These are phyloP conservation scores for Andrographis paniculata DNA, from an alignment of 305 asterid genomes.

Conservation along the genomic window DNA sequence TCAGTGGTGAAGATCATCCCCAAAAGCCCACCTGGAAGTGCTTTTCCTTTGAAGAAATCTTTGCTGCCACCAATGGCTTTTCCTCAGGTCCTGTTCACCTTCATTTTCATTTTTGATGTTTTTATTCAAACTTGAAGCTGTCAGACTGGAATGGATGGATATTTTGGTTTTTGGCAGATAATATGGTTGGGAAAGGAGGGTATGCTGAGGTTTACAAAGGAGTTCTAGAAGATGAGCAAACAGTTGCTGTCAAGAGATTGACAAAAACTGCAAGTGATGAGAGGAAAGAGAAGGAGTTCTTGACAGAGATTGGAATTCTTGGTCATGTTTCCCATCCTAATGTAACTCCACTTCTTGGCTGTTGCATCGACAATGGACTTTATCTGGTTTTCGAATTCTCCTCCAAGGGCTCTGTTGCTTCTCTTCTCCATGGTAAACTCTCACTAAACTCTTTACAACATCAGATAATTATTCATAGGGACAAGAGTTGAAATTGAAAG, in stretches of 20 bases:
- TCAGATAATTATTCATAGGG: no score
- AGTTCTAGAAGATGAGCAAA: constrained; percentile 53
- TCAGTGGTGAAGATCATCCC: constrained; percentile 18
- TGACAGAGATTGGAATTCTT: constrained; percentile 79
- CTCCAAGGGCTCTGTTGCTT: constrained; percentile 80
- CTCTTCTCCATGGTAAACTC: constrained; percentile 92
- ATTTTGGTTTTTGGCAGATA: constrained; percentile 27
- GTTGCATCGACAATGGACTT: constrained; percentile 85
- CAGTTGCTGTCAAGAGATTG: constrained; percentile 79
- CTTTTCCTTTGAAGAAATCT: constrained; percentile 64
- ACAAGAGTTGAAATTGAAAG: no score
- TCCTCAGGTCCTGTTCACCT: constrained; percentile 39
- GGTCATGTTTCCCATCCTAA: constrained; percentile 82
- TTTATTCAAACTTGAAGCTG: background rate
- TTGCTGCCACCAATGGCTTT: constrained; percentile 72
- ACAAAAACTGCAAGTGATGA: constrained; percentile 62
- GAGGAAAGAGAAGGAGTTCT: constrained; percentile 80
- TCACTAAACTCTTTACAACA: no score
- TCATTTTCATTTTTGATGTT: background rate
- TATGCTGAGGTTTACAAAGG: constrained; percentile 95
- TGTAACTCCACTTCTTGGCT: constrained; percentile 70
- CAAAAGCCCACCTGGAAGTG: constrained; percentile 84
- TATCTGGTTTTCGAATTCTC: constrained; percentile 88
- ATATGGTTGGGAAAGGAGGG: constrained; percentile 96
- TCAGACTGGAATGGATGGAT: background rate